Evolutionary conservation across 257 asterid genomes (phyloP).

Genomic region (Leptodermis oblonga): DNA sequence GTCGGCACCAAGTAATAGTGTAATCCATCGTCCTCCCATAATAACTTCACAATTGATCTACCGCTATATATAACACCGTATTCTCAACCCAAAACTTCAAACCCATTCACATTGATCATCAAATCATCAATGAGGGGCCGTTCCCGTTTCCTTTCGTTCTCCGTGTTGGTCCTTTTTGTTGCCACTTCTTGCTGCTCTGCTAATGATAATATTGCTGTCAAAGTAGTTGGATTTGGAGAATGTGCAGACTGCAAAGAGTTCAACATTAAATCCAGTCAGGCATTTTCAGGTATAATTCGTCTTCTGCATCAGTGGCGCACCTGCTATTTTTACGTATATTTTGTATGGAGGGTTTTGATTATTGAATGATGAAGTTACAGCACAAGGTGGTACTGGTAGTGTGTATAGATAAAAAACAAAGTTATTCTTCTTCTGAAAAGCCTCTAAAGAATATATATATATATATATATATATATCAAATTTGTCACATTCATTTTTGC

Average conservation of each 20-base stretch:
- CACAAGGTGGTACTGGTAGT: too few species aligned
- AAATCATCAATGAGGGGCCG: slow-evolving; percentile 27
- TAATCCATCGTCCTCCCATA: background rate
- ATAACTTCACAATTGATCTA: background rate
- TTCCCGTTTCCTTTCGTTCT: slow-evolving; percentile 29
- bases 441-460: too few species aligned
- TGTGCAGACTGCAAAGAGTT: slow-evolving; percentile 48
- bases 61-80: background rate
- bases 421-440: too few species aligned
- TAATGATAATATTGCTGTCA: slow-evolving; percentile 26
- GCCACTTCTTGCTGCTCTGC: slow-evolving; percentile 30
- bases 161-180: slow-evolving; percentile 15
- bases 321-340: too few species aligned
- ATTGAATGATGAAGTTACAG: too few species aligned
- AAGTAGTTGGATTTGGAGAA: slow-evolving; percentile 45
- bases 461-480: too few species aligned
- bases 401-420: too few species aligned
- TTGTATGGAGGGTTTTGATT: too few species aligned
- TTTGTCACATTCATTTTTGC: too few species aligned
- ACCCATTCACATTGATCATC: too few species aligned
- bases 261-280: slow-evolving; percentile 32
- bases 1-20: slow-evolving; percentile 47
- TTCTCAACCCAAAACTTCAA: background rate
- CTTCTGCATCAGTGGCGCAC: too few species aligned
- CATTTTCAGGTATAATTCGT: slow-evolving; percentile 46